Conservation (phyloP, 352 stramenopile species). For the Phytophthora palmivora region DNA sequence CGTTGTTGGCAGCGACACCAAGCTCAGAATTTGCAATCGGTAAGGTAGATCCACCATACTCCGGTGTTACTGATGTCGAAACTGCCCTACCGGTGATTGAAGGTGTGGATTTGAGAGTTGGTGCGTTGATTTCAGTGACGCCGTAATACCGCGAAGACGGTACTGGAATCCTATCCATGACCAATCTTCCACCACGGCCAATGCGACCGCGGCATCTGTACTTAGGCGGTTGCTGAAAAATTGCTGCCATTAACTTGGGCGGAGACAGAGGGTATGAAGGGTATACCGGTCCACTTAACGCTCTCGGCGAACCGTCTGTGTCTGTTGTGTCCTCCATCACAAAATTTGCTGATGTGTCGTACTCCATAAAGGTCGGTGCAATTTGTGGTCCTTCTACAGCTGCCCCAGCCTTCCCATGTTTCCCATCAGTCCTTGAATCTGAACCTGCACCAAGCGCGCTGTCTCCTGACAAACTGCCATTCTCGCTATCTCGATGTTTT, state of each 20-base stretch:
- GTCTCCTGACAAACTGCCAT: constrained; percentile 21
- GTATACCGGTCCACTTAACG: constrained; percentile 46
- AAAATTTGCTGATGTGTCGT: constrained; percentile 76
- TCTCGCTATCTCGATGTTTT: constrained; percentile 64
- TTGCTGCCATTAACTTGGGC: constrained; percentile 63
- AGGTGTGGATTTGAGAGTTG: constrained; percentile 36
- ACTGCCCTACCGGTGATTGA: not conserved
- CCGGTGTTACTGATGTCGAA: constrained; percentile 1
- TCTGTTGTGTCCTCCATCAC: constrained; percentile 49
- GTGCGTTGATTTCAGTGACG: constrained; percentile 55
- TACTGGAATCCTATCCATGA: constrained; percentile 81
- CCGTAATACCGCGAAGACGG: constrained; percentile 62
- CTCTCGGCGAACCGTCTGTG: constrained; percentile 34
- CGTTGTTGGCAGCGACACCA: constrained; percentile 41
- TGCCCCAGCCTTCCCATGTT: constrained; percentile 19
- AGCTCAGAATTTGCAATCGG: constrained; percentile 18
- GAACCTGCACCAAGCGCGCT: not conserved
- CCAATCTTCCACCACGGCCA: constrained; percentile 70
- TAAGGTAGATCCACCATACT: constrained; percentile 12
- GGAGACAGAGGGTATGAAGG: constrained; percentile 74
- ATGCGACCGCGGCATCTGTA: constrained; percentile 77
- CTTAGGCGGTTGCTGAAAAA: constrained; percentile 78
- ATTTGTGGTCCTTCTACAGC: constrained; percentile 45
- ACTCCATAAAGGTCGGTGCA: constrained; percentile 73
- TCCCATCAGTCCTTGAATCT: constrained; percentile 24